Evolutionary conservation across 352 stramenopile species (phyloP).

Genomic region (Phytophthora fragariaefolia): DNA sequence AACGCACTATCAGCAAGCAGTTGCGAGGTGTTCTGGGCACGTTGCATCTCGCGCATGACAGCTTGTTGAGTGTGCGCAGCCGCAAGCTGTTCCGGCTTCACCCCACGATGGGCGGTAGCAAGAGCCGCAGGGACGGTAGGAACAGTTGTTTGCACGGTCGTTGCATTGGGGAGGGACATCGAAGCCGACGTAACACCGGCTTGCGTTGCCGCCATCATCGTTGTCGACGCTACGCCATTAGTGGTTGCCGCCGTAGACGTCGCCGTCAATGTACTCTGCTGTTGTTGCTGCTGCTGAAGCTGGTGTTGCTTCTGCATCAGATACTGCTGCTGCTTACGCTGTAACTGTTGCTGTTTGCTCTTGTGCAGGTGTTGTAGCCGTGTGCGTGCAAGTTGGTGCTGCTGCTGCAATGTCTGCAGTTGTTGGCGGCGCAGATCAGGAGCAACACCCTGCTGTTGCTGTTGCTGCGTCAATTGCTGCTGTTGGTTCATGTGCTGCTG

Average conservation of each 20-base stretch:
- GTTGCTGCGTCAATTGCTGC: conserved; percentile 73
- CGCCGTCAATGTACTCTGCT: conserved; percentile 44
- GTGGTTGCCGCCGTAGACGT: conserved; percentile 32
- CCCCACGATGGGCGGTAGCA: conserved; percentile 39
- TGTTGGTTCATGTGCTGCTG: conserved; percentile 82
- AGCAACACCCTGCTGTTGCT: conserved; percentile 69
- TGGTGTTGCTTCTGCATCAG: conserved; percentile 82
- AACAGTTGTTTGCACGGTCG: conserved; percentile 44
- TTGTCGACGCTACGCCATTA: conserved; percentile 26
- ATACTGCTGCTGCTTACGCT: conserved; percentile 84
- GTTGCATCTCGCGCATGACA: conserved; percentile 66
- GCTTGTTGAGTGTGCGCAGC: conserved; percentile 70
- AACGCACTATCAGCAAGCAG: conserved; percentile 46
- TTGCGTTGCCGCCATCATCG: conserved; percentile 44
- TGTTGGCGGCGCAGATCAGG: conserved; percentile 70
- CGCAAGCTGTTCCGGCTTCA: conserved; percentile 67
- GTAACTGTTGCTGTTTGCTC: conserved; percentile 81
- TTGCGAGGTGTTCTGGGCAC: conserved; percentile 61
- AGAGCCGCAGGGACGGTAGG: conserved; percentile 41
- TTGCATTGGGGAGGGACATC: conserved; percentile 48
- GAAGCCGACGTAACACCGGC: conserved; percentile 33
- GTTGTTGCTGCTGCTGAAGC: conserved; percentile 71
- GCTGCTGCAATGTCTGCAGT: conserved; percentile 78
- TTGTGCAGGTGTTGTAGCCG: conserved; percentile 81
- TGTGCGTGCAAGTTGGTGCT: conserved; percentile 70